Evolutionary conservation across 352 stramenopile species (phyloP).

Genomic region (Aphanomyces astaci): DNA sequence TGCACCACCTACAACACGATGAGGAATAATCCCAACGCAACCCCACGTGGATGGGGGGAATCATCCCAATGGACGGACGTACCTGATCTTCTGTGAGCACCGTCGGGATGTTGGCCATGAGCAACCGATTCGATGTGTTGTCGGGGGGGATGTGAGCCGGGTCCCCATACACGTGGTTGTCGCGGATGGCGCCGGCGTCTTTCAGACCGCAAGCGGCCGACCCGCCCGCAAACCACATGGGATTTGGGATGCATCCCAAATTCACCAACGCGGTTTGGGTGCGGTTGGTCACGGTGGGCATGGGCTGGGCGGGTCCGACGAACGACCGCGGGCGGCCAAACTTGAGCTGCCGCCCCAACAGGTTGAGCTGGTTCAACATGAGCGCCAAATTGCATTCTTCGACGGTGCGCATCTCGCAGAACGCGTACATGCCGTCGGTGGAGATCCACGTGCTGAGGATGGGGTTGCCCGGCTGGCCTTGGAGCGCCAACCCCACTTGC

Average conservation of each 20-base stretch:
- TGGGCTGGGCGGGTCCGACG: slow-evolving; percentile 68
- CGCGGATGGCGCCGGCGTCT: background rate
- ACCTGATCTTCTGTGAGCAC: slow-evolving; percentile 65
- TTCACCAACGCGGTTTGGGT: slow-evolving; percentile 74
- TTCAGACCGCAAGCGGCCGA: slow-evolving; percentile 15
- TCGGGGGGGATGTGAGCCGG: slow-evolving; percentile 14
- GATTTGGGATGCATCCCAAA: slow-evolving; percentile 73
- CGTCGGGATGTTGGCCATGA: slow-evolving; percentile 80
- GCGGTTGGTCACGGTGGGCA: slow-evolving; percentile 54
- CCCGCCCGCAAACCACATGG: slow-evolving; percentile 49
- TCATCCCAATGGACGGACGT: background rate
- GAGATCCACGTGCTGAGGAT: slow-evolving; percentile 84
- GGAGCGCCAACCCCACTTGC: slow-evolving; percentile 63
- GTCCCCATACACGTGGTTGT: slow-evolving; percentile 12
- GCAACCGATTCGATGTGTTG: slow-evolving; percentile 38
- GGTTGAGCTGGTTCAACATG: slow-evolving; percentile 68
- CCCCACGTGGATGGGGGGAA: too few relatives aligned
- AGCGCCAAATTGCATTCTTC: slow-evolving; percentile 82
- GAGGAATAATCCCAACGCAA: too few relatives aligned
- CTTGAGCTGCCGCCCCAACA: slow-evolving; percentile 77
- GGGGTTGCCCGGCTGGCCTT: slow-evolving; percentile 56
- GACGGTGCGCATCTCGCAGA: slow-evolving; percentile 81
- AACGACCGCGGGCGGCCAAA: slow-evolving; percentile 80
- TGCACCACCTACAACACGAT: slow-evolving; percentile 59
- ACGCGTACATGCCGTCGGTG: slow-evolving; percentile 77